Evolutionary conservation across 139 green algal genomes (phyloP), one percentile per base, ranked within the genome.

Genomic region (Volvox africanus): DNA sequence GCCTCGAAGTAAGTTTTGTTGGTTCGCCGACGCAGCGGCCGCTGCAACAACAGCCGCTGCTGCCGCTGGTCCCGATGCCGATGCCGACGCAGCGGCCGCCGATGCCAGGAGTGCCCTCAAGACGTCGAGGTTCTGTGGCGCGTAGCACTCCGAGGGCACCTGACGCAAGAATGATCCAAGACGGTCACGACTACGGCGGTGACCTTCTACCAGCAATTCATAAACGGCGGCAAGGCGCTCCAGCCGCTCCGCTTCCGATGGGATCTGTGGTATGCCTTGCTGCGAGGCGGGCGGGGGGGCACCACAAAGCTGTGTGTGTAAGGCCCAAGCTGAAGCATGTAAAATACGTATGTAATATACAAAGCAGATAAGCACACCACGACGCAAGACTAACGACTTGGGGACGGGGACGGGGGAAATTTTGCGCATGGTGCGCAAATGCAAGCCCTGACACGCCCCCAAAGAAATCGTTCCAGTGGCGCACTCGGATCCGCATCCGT

Each of bases 91-190:
- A 14, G 37, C n/a, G 36, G 84, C 28, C 18, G 69, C 26, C 14
- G 37, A 55, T 1, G 69, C 37, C 1, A 89, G 85, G 37, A 89
- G 85, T 30, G 37, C 36, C 0, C 85, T 69, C 37, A 89, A 71
- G 37, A 89, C 85, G 28, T 84, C 86, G 1, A 90, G 75, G 73
- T 61, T 90, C 86, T 90, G 86, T 11, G 86, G 86, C 55, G 73
- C 75, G 50, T 37, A 90, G 86, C 86, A 90, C 55, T 90, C 86
- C 13, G 75, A 50, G 35, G 86, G 86, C 21, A 61, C 86, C 21
- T 12, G 5, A 1, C 86, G 73, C 55, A 91, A 62, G 76, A 79
- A 44, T 35, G 76, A 24, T 0, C 33, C 35, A 17, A 86, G 33
- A 0, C 19, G 17, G 87, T 91, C 87, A 2, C 87, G 76, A 35